Conservation (phyloP, 2,329 filamentous ascomycete genomes). For the Epichloe sibirici region DNA sequence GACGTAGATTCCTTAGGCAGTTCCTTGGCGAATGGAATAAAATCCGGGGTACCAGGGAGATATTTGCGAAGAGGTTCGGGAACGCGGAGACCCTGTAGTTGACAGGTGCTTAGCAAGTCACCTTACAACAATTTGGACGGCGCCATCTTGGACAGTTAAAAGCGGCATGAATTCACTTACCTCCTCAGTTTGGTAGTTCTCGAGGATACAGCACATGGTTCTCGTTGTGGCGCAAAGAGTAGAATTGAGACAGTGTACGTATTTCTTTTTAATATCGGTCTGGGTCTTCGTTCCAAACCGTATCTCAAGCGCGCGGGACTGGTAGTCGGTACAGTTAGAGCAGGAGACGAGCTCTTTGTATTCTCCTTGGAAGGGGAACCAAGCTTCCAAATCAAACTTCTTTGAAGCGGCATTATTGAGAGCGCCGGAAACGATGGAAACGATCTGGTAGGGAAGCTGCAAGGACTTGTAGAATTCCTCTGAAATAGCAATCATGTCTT, state of each 20-base stretch:
- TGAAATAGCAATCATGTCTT: constrained; percentile 80
- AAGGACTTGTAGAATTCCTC: constrained; percentile 94
- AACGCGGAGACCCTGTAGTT: constrained; percentile 55
- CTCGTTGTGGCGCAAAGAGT: constrained; percentile 85
- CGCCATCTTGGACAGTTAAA: not conserved
- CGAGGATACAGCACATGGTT: constrained; percentile 84
- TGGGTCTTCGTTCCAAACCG: constrained; percentile 80
- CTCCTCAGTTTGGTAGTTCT: constrained; percentile 92
- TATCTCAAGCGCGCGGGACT: constrained; percentile 87
- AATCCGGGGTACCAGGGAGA: constrained; percentile 78
- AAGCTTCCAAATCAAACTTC: constrained; percentile 93
- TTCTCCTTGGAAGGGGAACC: constrained; percentile 92
- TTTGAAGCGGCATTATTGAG: constrained; percentile 67
- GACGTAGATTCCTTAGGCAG: constrained; percentile 53
- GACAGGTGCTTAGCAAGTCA: not conserved
- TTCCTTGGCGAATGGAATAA: constrained; percentile 80
- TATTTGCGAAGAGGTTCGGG: constrained; percentile 80
- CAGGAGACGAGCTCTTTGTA: constrained; percentile 98
- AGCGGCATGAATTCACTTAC: constrained; percentile 22
- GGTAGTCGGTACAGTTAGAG: constrained; percentile 97
- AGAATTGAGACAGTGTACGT: constrained; percentile 86
- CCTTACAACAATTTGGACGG: not conserved
- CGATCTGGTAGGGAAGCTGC: constrained; percentile 78
- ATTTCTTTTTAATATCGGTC: constrained; percentile 75
- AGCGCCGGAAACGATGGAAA: constrained; percentile 91